These are phyloP conservation scores for Agaricus subrufescens DNA, from an alignment of 768 basidiomycete species.

Conservation along the genomic window DNA sequence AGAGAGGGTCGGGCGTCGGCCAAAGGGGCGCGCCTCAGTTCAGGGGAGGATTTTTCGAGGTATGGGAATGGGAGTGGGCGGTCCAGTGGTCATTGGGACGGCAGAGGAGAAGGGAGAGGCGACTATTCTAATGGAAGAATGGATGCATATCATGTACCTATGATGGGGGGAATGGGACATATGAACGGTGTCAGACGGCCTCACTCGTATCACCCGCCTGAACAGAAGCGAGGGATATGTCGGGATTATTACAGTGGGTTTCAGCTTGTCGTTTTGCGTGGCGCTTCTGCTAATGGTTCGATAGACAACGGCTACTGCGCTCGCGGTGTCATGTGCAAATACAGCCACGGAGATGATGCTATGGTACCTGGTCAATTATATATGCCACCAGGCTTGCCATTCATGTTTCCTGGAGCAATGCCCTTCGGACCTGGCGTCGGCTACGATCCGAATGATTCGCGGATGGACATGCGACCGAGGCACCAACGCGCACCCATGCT, in stretches of 20 bases:
- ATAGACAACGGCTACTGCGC: slow-evolving; percentile 89
- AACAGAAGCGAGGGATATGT: slow-evolving; percentile 75
- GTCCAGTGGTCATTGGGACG: slow-evolving; percentile 40
- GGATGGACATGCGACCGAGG: slow-evolving; percentile 71
- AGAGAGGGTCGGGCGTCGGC: slow-evolving; percentile 52
- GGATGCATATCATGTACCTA: slow-evolving; percentile 24
- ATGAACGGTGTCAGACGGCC: slow-evolving; percentile 39
- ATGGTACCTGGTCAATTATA: slow-evolving; percentile 70
- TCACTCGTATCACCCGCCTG: slow-evolving; percentile 65
- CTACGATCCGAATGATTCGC: slow-evolving; percentile 77
- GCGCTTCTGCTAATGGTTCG: slow-evolving; percentile 2
- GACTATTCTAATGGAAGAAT: slow-evolving; percentile 27
- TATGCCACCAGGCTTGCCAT: slow-evolving; percentile 54
- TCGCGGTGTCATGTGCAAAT: slow-evolving; percentile 85
- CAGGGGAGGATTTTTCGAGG: slow-evolving; percentile 65
- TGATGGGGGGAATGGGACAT: slow-evolving; percentile 27
- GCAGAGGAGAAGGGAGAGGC: slow-evolving; percentile 29
- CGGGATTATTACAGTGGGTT: slow-evolving; percentile 89
- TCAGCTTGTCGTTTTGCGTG: not conserved
- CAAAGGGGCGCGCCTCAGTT: slow-evolving; percentile 67
- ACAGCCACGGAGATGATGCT: slow-evolving; percentile 88
- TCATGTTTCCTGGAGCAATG: slow-evolving; percentile 59
- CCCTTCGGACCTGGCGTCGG: slow-evolving; percentile 47
- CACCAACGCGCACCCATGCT: slow-evolving; percentile 53
- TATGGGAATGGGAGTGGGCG: slow-evolving; percentile 39